A percentile compares a stretch with the other conserved stretches of the same genome.
Evolutionary conservation across 257 asterid genomes (phyloP).

Genomic region (Solanum megistacrolobum): DNA sequence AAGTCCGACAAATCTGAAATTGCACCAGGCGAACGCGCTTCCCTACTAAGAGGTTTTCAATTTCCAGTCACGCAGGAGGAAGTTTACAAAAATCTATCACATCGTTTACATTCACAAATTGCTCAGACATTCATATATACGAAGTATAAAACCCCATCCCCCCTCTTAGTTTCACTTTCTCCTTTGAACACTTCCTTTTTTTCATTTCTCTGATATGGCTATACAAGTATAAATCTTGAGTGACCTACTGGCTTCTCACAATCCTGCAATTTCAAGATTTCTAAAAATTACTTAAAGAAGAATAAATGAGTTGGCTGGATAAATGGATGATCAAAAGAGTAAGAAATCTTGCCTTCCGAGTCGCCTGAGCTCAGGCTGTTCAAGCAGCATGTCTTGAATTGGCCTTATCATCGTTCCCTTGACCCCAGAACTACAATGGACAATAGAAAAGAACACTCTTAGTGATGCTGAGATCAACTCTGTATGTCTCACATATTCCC

Average conservation of each 20-base stretch:
- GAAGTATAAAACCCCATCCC: not conserved
- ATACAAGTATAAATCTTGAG: not conserved
- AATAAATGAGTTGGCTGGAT: not conserved
- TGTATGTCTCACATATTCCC: not conserved
- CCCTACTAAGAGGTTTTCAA: not conserved
- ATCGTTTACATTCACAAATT: not conserved
- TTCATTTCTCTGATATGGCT: not conserved
- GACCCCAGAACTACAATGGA: constrained; percentile 20
- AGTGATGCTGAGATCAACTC: not conserved
- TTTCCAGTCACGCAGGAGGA: not conserved
- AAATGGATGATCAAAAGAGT: not conserved
- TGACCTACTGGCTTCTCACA: constrained; percentile 9
- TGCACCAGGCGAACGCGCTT: not conserved
- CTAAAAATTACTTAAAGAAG: not conserved
- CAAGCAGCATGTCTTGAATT: constrained; percentile 62
- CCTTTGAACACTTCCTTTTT: not conserved
- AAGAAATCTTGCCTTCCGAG: constrained; percentile 45
- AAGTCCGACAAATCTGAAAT: not conserved
- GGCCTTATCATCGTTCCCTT: constrained; percentile 27
- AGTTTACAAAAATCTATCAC: not conserved
- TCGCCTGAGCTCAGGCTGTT: constrained; percentile 67
- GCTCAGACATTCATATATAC: not conserved
- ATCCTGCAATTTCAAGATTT: constrained; percentile 19
- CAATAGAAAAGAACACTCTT: not conserved
- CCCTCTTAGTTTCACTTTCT: not conserved